Evolutionary conservation across 768 basidiomycete species (phyloP), one percentile per base, ranked within the genome.

Genomic region (Leccinum subtestaceum): DNA sequence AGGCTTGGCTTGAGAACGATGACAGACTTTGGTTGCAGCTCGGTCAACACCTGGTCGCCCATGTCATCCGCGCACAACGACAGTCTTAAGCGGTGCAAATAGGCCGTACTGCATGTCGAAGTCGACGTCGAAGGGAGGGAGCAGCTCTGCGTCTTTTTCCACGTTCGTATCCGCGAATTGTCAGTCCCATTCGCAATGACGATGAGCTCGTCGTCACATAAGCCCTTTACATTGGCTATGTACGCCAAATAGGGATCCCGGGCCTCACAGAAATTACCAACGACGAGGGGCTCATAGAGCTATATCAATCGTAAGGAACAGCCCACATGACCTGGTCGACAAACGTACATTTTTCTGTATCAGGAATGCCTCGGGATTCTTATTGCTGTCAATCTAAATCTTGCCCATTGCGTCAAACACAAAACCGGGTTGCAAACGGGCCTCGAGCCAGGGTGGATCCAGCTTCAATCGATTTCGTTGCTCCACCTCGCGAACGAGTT

Each of bases 231-330:
- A 70, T 98, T 98, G 0, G 97, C 97, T 66, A 99, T 98, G 77
- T 96, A 99, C 21, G 97, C 97, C 59, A 99, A 81, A 77, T 97
- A 98, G 1, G 97, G 97, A 72, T 99, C 97, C 46, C 97, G 89
- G 55, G 91, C 92, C 77, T 98, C 97, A 76, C 97, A 99, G 84
- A 98, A 99, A 76, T 98, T 98, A 57, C 97, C 97, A 60, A 99
- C 94, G 43, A 97, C 88, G 52, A 97, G 80, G 2, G 97, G 97
- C 68, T 99, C 96, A 74, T 98, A 98, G 32, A 98, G 75, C 93
- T 95, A 56, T 23, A 64, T 48, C 10, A 29, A 62, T 62, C 58
- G 67, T 64, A 50, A 34, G 34, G 55, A 21, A 3, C 34, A 63
- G 48, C 34, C 21, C 15, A 51, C 7, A 17, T 2, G 34, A 60